Conservation (phyloP, 768 basidiomycete genomes). For the Tulasnella sp. region DNA sequence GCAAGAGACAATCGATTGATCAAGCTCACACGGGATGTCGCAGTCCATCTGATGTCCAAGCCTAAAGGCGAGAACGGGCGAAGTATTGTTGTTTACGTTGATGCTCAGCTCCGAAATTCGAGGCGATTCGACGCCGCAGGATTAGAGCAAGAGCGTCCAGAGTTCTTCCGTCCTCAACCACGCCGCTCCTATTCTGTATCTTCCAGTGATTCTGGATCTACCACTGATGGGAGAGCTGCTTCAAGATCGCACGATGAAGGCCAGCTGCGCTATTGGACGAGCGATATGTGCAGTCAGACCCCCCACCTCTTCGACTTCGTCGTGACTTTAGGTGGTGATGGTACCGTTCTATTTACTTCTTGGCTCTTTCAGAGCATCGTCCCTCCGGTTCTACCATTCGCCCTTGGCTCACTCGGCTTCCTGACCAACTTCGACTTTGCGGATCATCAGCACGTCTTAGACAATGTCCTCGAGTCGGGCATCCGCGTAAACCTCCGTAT, state of each 20-base stretch:
- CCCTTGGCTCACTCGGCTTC: conserved; percentile 93
- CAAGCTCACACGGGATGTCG: conserved; percentile 85
- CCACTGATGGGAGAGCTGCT: conserved; percentile 1
- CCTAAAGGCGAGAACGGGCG: conserved; percentile 47
- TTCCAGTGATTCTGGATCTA: conserved; percentile 41
- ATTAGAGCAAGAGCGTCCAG: conserved; percentile 74
- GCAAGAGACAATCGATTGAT: conserved; percentile 95
- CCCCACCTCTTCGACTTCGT: conserved; percentile 97
- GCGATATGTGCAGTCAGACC: conserved; percentile 83
- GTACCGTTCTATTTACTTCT: conserved; percentile 95
- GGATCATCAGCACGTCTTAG: conserved; percentile 75
- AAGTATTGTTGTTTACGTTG: conserved; percentile 91
- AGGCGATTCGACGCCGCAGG: conserved; percentile 91
- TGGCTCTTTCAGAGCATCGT: conserved; percentile 99
- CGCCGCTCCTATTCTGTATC: conserved; percentile 20
- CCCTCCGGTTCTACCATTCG: conserved; percentile 96
- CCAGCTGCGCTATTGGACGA: conserved; percentile 95
- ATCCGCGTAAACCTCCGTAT: conserved; percentile 97
- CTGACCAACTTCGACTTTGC: conserved; percentile 93
- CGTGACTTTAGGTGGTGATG: conserved; percentile 93
- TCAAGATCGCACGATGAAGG: conserved; percentile 49
- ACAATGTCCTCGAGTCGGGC: conserved; percentile 79
- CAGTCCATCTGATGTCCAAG: conserved; percentile 91
- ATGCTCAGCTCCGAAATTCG: conserved; percentile 78
- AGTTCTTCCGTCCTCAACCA: conserved; percentile 72